Conservation (phyloP, 2,329 filamentous ascomycete species). For the Cytospora schulzeri region DNA sequence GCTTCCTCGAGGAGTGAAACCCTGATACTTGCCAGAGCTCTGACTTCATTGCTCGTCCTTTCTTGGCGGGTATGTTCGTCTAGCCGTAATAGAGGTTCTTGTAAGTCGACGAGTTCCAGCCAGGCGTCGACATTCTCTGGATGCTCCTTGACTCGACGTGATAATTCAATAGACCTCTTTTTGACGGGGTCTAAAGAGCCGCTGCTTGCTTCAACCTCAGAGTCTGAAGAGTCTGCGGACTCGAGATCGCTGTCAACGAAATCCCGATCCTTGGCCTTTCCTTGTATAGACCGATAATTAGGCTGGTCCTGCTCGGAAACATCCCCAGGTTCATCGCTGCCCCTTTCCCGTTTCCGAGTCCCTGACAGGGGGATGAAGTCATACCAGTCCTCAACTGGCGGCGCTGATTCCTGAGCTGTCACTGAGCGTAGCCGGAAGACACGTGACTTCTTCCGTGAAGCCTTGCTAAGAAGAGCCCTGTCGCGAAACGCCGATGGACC, state of each 20-base stretch:
- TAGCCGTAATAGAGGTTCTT: conserved; percentile 65
- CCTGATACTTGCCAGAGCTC: conserved; percentile 76
- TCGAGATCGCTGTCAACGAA: conserved; percentile 53
- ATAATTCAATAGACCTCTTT: conserved; percentile 62
- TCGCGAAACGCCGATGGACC: conserved; percentile 45
- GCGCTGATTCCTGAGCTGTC: conserved; percentile 10
- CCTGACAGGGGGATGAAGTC: conserved; percentile 53
- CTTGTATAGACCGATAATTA: conserved; percentile 68
- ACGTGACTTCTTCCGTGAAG: conserved; percentile 41
- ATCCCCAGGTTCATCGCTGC: conserved; percentile 42
- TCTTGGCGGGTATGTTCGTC: conserved; percentile 46
- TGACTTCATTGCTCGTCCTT: conserved; percentile 62
- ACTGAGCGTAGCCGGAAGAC: conserved; percentile 44
- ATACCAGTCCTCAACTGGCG: conserved; percentile 26
- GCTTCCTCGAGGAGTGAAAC: conserved; percentile 80
- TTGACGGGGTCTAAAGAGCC: conserved; percentile 49
- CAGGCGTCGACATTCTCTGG: conserved; percentile 72
- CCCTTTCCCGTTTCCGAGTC: conserved; percentile 43
- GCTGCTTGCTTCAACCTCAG: conserved; percentile 39
- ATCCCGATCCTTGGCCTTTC: conserved; percentile 57
- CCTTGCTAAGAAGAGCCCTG: conserved; percentile 51
- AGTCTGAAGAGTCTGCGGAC: conserved; percentile 48
- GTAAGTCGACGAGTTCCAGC: conserved; percentile 77
- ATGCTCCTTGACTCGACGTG: conserved; percentile 62
- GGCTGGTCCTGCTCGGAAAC: conserved; percentile 44